Conservation (phyloP, 2,329 filamentous ascomycete species). For the Tolypocladium guangdongense region DNA sequence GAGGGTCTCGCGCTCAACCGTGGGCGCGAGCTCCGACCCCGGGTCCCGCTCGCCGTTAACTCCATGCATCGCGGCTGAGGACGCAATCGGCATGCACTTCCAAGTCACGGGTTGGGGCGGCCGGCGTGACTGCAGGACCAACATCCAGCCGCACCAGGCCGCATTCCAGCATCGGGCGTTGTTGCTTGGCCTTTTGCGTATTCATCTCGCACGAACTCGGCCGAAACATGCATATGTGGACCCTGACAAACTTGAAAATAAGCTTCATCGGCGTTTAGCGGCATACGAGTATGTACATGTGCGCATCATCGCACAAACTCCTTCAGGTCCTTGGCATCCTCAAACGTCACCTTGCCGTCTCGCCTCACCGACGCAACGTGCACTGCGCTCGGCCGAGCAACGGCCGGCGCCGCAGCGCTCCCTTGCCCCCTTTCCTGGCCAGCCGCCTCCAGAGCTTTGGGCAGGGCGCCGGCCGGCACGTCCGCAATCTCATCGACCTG, state of each 20-base stretch:
- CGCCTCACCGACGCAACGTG: constrained; percentile 45
- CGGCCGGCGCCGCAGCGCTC: too few relatives aligned
- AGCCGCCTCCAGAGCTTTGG: constrained; percentile 40
- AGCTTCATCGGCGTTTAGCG: not conserved
- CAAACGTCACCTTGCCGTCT: constrained; percentile 57
- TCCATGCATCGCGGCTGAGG: too few relatives aligned
- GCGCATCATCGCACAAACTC: constrained; percentile 34
- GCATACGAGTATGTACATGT: not conserved
- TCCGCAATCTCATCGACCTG: constrained; percentile 89
- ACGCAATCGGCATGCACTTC: too few relatives aligned
- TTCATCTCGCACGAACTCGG: not conserved
- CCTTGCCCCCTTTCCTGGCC: constrained; percentile 23
- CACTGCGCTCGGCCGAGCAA: constrained; percentile 34
- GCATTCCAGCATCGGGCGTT: too few relatives aligned
- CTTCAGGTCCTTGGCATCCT: constrained; percentile 47
- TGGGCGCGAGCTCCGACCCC: not conserved
- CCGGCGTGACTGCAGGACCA: not conserved
- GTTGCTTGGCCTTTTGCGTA: too few relatives aligned
- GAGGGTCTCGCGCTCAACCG: not conserved
- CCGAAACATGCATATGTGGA: not conserved
- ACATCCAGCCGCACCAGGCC: too few relatives aligned
- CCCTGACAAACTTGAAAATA: not conserved
- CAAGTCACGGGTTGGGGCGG: too few relatives aligned
- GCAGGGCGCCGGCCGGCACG: constrained; percentile 59
- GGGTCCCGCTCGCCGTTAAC: too few relatives aligned